Conservation (phyloP, 2,329 filamentous ascomycete genomes). For the Phialophora verrucosa region DNA sequence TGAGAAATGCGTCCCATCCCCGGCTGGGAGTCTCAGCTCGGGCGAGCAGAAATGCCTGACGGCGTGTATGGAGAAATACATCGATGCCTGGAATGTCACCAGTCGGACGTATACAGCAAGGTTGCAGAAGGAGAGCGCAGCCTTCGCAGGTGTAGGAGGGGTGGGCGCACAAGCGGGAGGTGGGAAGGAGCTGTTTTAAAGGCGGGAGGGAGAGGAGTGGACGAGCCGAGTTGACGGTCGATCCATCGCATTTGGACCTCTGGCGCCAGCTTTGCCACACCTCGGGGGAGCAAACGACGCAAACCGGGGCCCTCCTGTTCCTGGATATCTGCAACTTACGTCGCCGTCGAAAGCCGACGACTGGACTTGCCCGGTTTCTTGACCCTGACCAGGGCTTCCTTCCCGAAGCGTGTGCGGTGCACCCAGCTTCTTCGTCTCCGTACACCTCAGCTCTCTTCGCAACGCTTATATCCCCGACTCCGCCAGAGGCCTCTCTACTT, state of each 20-base stretch:
- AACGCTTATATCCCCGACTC: not conserved
- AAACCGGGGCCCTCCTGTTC: not conserved
- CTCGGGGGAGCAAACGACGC: not conserved
- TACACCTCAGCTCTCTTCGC: not conserved
- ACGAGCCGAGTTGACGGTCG: not conserved
- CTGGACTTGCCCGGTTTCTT: not conserved
- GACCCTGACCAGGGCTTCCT: not conserved
- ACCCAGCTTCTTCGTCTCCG: not conserved
- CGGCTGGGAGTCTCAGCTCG: constrained; percentile 69
- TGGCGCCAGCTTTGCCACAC: not conserved
- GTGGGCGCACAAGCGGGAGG: constrained; percentile 6
- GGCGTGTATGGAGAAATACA: constrained; percentile 84
- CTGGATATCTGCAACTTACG: not conserved
- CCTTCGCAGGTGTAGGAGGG: not conserved
- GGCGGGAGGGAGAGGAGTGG: not conserved
- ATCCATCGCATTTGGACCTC: not conserved
- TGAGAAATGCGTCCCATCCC: constrained; percentile 74
- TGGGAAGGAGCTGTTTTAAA: constrained; percentile 34
- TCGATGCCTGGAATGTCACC: constrained; percentile 77
- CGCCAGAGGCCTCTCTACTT: not conserved
- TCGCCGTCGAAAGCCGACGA: not conserved
- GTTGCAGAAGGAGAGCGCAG: constrained; percentile 62
- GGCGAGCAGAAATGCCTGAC: constrained; percentile 74
- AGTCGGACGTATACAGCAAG: constrained; percentile 70
- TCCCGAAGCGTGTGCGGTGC: not conserved